Base-by-base conservation (phyloP, 257 asterid species). In the Eustoma russellianum region DNA sequence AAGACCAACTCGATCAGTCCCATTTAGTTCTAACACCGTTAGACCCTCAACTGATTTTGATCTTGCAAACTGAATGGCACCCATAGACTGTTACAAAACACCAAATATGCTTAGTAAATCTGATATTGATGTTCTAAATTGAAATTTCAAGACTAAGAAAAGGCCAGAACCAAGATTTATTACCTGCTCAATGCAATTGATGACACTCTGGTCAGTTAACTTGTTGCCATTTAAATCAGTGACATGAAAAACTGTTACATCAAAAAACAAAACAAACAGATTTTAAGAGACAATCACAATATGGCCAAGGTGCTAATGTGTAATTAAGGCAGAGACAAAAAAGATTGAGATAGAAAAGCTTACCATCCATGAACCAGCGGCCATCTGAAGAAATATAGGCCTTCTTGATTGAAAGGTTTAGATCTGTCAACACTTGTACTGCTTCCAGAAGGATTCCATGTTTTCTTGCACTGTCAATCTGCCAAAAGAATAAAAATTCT, bases 291-390 rank as follows among this genome's bases (percentile, higher is more conserved):
- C 30, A 24, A 24, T 24, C 3, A n/a, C 69, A 88, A 52, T 86
- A 83, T 76, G 69, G 97, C 30, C 30, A 24, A 24, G 30, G 30
- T 24, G 30, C 30, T 24, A 24, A 24, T 24, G 30, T 9, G 65
- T 65, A 38, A 38, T 5, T 38, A 38, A 38, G 43, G 43, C 18
- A 1, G 38, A 65, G 58, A 65, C 60, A 69, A 17, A 5, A 69
- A 12, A 50, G 6, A n/a, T 41, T 33, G 13, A 18, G 12, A 50
- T 17, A 59, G n/a, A 46, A 46, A 33, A 5, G 33, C 85, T 74
- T 65, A 86, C 98, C 96, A 64, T 90, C 91, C 98, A 90, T 90
- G 81, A 79, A 90, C 98, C 98, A 90, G 70, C 83, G 87, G 0
- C 96, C 96, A 52, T 90, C 98, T 15, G 96, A 90, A 28, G 86